phyloP scores from a whole-genome alignment of 768 basidiomycete species.

The Crepidotus variabilis region DNA sequence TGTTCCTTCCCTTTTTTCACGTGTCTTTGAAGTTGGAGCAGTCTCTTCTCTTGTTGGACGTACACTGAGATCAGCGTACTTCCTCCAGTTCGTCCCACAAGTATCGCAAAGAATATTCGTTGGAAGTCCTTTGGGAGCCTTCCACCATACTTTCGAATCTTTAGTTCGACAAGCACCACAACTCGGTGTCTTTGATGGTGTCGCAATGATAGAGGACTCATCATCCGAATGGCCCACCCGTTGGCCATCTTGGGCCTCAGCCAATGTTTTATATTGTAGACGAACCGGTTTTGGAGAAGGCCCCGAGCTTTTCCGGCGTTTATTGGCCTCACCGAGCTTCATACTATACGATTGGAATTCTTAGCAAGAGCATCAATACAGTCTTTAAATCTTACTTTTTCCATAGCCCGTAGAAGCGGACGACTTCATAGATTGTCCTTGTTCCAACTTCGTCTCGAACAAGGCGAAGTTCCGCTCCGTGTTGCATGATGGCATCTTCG shows the following conservation, averaged over 20 bases:
- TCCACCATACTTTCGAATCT: slow-evolving; percentile 85
- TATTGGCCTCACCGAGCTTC: slow-evolving; percentile 69
- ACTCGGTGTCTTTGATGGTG: slow-evolving; percentile 49
- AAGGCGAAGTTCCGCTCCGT: slow-evolving; percentile 77
- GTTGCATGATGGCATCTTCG: slow-evolving; percentile 67
- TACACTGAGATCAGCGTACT: slow-evolving; percentile 87
- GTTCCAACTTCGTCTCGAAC: slow-evolving; percentile 73
- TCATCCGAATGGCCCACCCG: slow-evolving; percentile 59
- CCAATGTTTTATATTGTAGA: slow-evolving; percentile 31
- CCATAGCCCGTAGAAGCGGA: slow-evolving; percentile 84
- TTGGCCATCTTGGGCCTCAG: slow-evolving; percentile 41
- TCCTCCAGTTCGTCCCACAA: slow-evolving; percentile 88
- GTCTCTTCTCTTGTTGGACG: slow-evolving; percentile 69
- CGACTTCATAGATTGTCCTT: slow-evolving; percentile 70
- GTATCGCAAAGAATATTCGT: slow-evolving; percentile 78
- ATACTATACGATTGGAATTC: slow-evolving; percentile 34
- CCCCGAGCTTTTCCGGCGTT: slow-evolving; percentile 38
- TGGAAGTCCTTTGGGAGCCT: slow-evolving; percentile 81
- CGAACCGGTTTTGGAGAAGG: slow-evolving; percentile 30
- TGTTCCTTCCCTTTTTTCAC: slow-evolving; percentile 65
- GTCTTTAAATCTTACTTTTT: slow-evolving; percentile 54
- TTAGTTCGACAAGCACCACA: slow-evolving; percentile 86
- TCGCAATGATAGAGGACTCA: slow-evolving; percentile 70
- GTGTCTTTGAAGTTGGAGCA: slow-evolving; percentile 47
- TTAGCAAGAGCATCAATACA: slow-evolving; percentile 1